Conservation (phyloP, 1,139 yeast species). For the Diutina pseudorugosa region DNA sequence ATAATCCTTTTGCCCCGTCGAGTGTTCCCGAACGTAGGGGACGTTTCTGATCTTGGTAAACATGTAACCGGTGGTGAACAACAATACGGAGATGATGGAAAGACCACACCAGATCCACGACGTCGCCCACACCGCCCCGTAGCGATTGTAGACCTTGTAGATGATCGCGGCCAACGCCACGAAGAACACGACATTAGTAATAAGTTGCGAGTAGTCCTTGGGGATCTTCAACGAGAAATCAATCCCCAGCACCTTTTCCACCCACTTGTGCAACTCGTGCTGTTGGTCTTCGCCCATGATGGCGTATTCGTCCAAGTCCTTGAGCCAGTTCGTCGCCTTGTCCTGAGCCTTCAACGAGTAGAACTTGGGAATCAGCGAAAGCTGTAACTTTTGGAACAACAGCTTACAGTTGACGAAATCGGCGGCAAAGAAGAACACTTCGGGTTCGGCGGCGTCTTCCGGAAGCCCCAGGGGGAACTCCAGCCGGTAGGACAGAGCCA, state of each 20-base stretch:
- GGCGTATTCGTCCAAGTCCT: constrained; percentile 33
- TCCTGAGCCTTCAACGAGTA: constrained; percentile 35
- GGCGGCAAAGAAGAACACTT: constrained; percentile 59
- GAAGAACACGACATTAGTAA: constrained; percentile 30
- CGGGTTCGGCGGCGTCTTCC: constrained; percentile 17
- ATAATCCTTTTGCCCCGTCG: constrained; percentile 47
- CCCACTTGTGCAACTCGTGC: constrained; percentile 25
- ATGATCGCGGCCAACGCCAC: constrained; percentile 14
- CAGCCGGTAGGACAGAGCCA: constrained; percentile 47
- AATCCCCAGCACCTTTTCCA: constrained; percentile 29
- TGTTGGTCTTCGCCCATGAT: constrained; percentile 44
- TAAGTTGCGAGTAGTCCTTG: constrained; percentile 38
- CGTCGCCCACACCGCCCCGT: constrained; percentile 16
- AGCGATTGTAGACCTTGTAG: constrained; percentile 22
- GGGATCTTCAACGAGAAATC: constrained; percentile 42
- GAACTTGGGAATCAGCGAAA: constrained; percentile 73
- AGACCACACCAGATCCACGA: constrained; percentile 50
- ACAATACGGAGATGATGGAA: constrained; percentile 46
- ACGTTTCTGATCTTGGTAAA: constrained; percentile 74
- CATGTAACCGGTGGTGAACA: constrained; percentile 88
- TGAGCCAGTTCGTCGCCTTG: constrained; percentile 16
- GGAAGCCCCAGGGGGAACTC: constrained; percentile 26
- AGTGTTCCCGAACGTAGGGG: constrained; percentile 52
- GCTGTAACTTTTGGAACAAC: constrained; percentile 41
- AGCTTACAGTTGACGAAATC: constrained; percentile 51